Evolutionary conservation across 2,329 filamentous ascomycete genomes (phyloP), one percentile per base, ranked within the genome.

Genomic region (Alternaria infectoria): DNA sequence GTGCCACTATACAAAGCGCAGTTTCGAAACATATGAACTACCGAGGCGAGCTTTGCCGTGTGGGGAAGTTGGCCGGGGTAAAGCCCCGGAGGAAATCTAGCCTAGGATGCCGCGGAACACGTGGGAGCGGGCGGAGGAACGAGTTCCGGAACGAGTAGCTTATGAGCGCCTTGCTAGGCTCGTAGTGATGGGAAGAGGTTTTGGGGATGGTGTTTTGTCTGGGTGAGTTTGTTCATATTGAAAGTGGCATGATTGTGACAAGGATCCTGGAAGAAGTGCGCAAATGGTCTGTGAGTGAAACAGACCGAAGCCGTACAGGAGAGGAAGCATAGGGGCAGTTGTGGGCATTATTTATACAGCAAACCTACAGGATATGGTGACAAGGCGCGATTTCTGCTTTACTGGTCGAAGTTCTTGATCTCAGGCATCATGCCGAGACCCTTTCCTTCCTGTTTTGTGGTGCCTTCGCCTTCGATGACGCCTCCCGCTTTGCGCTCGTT

Each of bases 401-500:
- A 75, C 59, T 73, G 67, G 65, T 85, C 82, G 65, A 85, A 84
- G 61, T 82, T 81, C 72, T 81, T 83, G 62, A 86, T 76, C 54
- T 82, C 79, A 59, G 84, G 84, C 84, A 86, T 86, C 76, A 83
- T 83, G 5, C 82, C 84, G 57, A 86, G 68, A 2, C 84, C 77
- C 57, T 72, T 77, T 4, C 77, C 74, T 28, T 81, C 64, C 12
- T 71, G 59, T n/a, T 58, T 75, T 63, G 79, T 77, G 25, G 70
- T 75, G 28, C 76, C 76, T 65, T 77, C 70, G 60, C 68, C 73
- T 30, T 76, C 78, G 46, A 74, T 79, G 75, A 80, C 86, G 78
- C 86, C 89, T 36, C 83, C 87, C 59, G 90, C 89, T 74, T 89
- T 92, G 72, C 88, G 86, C 66, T 87, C 85, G 72, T 88, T 87